Percentiles rank a stretch among this genome's conserved stretches.
phyloP scores from a whole-genome alignment of 345 rosid species.

The Arabis alpina region DNA sequence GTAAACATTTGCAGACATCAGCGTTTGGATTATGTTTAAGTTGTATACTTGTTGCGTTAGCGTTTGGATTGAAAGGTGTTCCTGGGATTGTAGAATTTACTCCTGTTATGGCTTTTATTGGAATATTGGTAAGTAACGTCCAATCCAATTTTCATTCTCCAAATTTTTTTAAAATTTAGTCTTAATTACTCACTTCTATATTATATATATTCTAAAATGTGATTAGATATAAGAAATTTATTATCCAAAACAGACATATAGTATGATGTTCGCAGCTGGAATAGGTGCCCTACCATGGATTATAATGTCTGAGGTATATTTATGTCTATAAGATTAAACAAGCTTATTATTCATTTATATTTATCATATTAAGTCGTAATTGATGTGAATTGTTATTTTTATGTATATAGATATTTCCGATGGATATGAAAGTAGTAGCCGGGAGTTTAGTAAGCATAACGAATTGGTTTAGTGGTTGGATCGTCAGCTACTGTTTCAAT shows the following conservation, averaged over 20 bases:
- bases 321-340: not conserved
- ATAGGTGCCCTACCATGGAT: constrained; percentile 76
- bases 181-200: not conserved
- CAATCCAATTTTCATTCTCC: not conserved
- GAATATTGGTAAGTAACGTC: constrained; percentile 16
- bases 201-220: not conserved
- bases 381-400: not conserved
- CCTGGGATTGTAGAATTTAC: constrained; percentile 35
- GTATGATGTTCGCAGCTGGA: constrained; percentile 58
- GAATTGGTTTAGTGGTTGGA: constrained; percentile 60
- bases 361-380: not conserved
- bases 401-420: constrained; percentile 50
- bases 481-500: constrained; percentile 52
- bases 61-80: constrained; percentile 44
- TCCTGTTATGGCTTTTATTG: constrained; percentile 3
- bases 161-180: not conserved
- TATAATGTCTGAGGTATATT: constrained; percentile 67
- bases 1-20: constrained; percentile 45
- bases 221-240: not conserved
- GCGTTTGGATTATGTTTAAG: constrained; percentile 46
- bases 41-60: constrained; percentile 45
- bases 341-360: not conserved
- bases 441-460: constrained; percentile 57
- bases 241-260: constrained; percentile 44
- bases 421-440: constrained; percentile 58